phyloP scores from a whole-genome alignment of 306 rosid species.

The Dalbergia cochinchinensis region DNA sequence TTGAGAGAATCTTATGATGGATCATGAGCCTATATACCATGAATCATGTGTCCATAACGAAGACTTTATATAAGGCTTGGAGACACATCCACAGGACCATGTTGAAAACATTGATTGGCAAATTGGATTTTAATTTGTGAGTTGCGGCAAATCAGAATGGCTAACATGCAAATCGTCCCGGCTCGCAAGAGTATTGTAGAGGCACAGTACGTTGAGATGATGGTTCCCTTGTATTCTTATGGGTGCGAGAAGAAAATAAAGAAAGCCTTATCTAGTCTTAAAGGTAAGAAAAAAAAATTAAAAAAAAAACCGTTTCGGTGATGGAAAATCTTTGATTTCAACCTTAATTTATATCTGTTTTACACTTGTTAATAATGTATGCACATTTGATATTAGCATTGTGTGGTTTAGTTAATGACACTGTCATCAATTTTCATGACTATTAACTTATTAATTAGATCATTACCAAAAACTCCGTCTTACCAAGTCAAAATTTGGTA shows the following conservation, averaged over 20 bases:
- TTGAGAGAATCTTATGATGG: conserved; percentile 42
- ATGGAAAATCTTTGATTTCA: background rate
- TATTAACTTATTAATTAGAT: too few relatives aligned
- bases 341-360: background rate
- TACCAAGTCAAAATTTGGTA: background rate
- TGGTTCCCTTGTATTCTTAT: conserved; percentile 86
- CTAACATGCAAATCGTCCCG: conserved; percentile 76
- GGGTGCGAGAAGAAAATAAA: conserved; percentile 87
- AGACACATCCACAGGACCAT: conserved; percentile 19
- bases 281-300: conserved; percentile 56
- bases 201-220: conserved; percentile 90
- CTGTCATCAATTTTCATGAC: background rate
- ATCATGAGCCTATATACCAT: conserved; percentile 39
- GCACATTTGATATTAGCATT: background rate
- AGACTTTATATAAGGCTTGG: conserved; percentile 40
- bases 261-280: conserved; percentile 74
- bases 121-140: conserved; percentile 25
- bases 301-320: background rate
- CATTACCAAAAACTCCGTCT: background rate
- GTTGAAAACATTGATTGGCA: conserved; percentile 27
- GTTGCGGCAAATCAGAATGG: conserved; percentile 46
- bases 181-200: conserved; percentile 71
- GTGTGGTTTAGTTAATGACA: background rate
- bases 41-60: conserved; percentile 33
- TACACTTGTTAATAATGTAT: background rate